Percentiles rank a stretch among this genome's conserved stretches.
phyloP scores from a whole-genome alignment of 495 filamentous ascomycete species.

The Penicillium mononematosum region DNA sequence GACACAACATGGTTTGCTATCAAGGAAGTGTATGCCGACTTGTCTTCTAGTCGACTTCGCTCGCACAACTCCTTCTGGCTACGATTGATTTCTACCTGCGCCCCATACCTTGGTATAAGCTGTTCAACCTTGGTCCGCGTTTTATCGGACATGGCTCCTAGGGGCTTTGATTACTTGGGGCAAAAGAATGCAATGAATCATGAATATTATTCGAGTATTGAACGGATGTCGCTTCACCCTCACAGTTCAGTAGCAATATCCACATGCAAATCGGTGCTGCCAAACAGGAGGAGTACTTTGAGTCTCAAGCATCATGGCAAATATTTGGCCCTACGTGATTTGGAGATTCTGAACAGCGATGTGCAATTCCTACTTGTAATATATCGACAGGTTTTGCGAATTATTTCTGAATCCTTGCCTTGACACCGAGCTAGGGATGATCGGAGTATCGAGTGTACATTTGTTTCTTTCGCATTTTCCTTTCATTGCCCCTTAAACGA shows the following conservation, averaged over 20 bases:
- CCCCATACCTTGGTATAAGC: conserved; percentile 18
- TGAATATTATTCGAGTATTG: too few relatives aligned
- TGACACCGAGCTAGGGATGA: background rate
- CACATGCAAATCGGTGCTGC: background rate
- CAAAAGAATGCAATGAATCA: background rate
- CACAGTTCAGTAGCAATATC: background rate
- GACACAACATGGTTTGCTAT: background rate
- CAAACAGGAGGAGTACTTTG: background rate
- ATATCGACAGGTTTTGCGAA: background rate
- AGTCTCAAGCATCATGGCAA: background rate
- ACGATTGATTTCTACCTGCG: conserved; percentile 17
- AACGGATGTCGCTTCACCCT: background rate
- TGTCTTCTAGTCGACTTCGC: conserved; percentile 4
- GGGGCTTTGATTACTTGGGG: background rate
- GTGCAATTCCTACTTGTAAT: background rate
- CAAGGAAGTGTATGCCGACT: conserved; percentile 8
- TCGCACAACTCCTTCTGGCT: conserved; percentile 26
- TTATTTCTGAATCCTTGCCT: background rate
- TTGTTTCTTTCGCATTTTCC: too few relatives aligned
- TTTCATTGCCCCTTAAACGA: too few relatives aligned
- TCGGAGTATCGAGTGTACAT: too few relatives aligned
- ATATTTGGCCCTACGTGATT: background rate
- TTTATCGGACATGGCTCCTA: background rate
- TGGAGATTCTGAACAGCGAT: background rate
- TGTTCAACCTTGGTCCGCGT: conserved; percentile 13